Conservation (phyloP, 352 stramenopile genomes). For the Blastocystis sp. region DNA sequence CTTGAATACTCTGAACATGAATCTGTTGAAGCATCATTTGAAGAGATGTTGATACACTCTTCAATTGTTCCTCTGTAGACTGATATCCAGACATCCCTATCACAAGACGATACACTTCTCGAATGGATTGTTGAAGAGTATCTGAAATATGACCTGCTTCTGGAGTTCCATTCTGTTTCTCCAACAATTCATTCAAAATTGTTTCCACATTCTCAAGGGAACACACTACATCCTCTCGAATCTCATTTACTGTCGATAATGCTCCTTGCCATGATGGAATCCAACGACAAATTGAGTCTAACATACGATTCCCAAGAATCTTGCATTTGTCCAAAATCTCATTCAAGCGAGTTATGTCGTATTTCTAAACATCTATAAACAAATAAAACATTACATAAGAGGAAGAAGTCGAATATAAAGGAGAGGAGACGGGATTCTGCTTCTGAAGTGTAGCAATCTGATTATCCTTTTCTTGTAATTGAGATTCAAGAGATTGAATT, state of each 20-base stretch:
- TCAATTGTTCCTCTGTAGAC: neutral
- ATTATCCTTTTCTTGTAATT: neutral
- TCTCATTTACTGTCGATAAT: neutral
- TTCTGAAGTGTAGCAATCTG: neutral
- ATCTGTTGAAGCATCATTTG: neutral
- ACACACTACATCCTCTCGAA: neutral
- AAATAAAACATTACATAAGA: neutral
- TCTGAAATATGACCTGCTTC: neutral
- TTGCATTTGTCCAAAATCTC: constrained; percentile 18
- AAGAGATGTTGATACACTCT: neutral
- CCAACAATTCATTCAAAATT: no score
- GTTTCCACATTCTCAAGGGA: constrained; percentile 26
- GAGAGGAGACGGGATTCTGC: neutral
- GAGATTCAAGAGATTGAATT: neutral
- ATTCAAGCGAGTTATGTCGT: neutral
- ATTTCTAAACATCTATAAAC: neutral
- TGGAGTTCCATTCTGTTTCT: neutral
- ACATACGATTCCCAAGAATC: neutral
- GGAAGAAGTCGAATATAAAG: neutral
- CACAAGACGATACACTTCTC: neutral
- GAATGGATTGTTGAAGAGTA: neutral
- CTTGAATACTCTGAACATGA: neutral
- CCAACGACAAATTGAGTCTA: neutral
- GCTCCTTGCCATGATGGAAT: constrained; percentile 18
- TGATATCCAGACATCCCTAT: neutral